These are phyloP conservation scores for Colletotrichum neosansevieriae DNA, from an alignment of 2,329 filamentous ascomycete genomes.

Conservation along the genomic window DNA sequence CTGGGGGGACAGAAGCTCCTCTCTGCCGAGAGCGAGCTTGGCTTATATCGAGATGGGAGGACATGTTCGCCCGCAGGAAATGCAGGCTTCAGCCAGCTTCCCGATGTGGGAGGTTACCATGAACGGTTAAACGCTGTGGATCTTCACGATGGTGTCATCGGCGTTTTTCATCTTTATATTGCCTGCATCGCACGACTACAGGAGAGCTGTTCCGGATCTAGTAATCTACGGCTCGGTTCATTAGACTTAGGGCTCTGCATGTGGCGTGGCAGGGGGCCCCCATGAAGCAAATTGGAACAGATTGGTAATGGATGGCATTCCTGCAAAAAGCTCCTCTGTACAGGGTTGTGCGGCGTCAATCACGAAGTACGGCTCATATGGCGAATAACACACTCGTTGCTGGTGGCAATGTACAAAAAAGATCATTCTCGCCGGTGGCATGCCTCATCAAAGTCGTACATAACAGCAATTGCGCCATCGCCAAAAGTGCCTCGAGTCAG, in stretches of 20 bases:
- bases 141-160: slow-evolving; percentile 35
- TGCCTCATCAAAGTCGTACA: slow-evolving; percentile 11
- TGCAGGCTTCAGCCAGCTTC: neutral
- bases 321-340: neutral
- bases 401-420: neutral
- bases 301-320: neutral
- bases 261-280: neutral
- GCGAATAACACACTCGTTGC: neutral
- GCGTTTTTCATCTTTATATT: slow-evolving; percentile 26
- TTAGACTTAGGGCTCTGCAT: neutral
- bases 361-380: neutral
- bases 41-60: slow-evolving; percentile 18
- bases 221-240: slow-evolving; percentile 11
- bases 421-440: neutral
- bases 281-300: slow-evolving; percentile 2
- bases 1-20: slow-evolving; percentile 9
- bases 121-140: slow-evolving; percentile 13
- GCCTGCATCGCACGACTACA: neutral
- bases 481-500: slow-evolving; percentile 31
- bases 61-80: neutral
- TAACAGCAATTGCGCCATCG: slow-evolving; percentile 31
- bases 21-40: slow-evolving; percentile 5
- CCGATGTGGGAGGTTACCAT: slow-evolving; percentile 3
- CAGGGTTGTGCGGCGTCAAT: slow-evolving; percentile 7
- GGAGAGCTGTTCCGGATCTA: slow-evolving; percentile 5